Percentiles rank a stretch among this genome's conserved stretches.
Conservation (phyloP, 768 basidiomycete species). For the Trametes punicea region DNA sequence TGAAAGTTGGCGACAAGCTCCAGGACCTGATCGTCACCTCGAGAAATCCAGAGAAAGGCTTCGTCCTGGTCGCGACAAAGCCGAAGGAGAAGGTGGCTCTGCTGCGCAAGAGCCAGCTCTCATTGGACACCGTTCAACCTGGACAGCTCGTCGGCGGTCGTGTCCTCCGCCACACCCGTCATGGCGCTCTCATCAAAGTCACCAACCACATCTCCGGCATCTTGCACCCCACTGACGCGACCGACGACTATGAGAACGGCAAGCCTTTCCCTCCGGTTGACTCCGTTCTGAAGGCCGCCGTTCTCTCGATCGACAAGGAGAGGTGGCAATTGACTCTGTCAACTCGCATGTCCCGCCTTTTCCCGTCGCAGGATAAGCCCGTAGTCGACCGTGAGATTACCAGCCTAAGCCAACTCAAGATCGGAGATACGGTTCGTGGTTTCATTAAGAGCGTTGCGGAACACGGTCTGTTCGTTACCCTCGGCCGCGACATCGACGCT, state of each 20-base stretch:
- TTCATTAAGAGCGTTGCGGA: constrained; percentile 87
- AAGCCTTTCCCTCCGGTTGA: constrained; percentile 57
- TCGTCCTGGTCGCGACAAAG: constrained; percentile 80
- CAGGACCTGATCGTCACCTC: constrained; percentile 85
- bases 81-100: constrained; percentile 53
- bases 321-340: constrained; percentile 76
- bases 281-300: constrained; percentile 64
- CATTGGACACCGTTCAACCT: constrained; percentile 60
- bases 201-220: constrained; percentile 67
- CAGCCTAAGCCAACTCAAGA: constrained; percentile 56
- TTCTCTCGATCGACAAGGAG: constrained; percentile 64
- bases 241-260: constrained; percentile 72
- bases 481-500: constrained; percentile 83
- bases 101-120: constrained; percentile 48
- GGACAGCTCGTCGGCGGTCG: constrained; percentile 81
- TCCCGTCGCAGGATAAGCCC: constrained; percentile 44
- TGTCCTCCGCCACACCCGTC: constrained; percentile 68
- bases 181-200: constrained; percentile 78
- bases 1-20: constrained; percentile 69
- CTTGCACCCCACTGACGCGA: constrained; percentile 76
- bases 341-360: constrained; percentile 68
- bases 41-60: constrained; percentile 78
- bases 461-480: constrained; percentile 83
- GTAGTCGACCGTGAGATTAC: constrained; percentile 69
- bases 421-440: constrained; percentile 77